Base-by-base conservation (phyloP, 2,329 filamentous ascomycete genomes). In the Ascochyta clinopodiicola region DNA sequence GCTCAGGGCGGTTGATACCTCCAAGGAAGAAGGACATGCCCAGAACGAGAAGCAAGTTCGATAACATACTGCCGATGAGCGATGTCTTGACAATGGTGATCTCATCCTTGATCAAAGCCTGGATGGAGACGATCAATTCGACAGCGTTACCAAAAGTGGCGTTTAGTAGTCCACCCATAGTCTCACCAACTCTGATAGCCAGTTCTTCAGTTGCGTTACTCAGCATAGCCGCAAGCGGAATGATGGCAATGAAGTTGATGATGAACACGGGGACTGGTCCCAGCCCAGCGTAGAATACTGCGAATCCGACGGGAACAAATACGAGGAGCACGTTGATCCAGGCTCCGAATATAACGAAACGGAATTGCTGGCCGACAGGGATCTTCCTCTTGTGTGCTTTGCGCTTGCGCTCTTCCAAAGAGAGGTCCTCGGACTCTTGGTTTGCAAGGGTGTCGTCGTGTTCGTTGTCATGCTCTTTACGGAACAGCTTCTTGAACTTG, bases 1-100 rank as follows among this genome's bases (percentile, higher is more conserved):
- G 94, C 72, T 96, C 90, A 25, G 84, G 71, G 25, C 93, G 86
- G 56, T 89, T 88, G 64, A 96, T 74, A 4, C 92, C 92, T 44
- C 91, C 92, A 57, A 91, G 88, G 79, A 96, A 95, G 81, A 96
- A 97, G 73, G 88, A 95, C 86, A 93, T 96, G 51, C 92, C 93
- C 81, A 96, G 80, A 46, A 96, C 91, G 13, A 96, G 84, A 3
- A 96, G 84, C 55, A 98, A 77, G 72, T 97, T 97, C 37, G 92
- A 96, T 21, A 97, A 81, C 74, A 97, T 96, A 75, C 89, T 93
- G 51, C 93, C 93, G 59, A 97, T 91, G 25, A 98, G 81, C 0
- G 93, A 97, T 0, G 93, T 96, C 75, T 97, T 92, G 6, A 97
- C 92, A 57, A 98, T 96, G 31, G 89, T 79, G 22, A 96, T 85